Base-by-base conservation (phyloP, 2,329 filamentous ascomycete genomes). In the Chaetomiaceae sp. region DNA sequence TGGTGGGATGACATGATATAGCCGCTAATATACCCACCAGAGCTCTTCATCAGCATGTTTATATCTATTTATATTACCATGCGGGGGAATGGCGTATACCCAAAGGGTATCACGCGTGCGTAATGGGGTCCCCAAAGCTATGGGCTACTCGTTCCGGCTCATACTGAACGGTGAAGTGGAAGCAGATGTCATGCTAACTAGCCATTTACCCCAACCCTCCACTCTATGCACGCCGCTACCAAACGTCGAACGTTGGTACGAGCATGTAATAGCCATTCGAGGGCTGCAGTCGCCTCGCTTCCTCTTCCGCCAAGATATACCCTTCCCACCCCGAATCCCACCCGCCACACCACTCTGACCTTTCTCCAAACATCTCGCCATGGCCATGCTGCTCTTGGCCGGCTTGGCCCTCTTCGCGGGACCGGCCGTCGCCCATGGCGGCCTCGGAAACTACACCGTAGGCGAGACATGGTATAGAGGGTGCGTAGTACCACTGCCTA, bases 401-500 rank as follows among this genome's bases (percentile, higher is more conserved):
- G 41, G 44, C 58, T 60, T 64, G 58, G 61, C 60, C 37, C 23
- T 50, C 3, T 45, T 62, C 3, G 14, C 55, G 43, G 46, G 48
- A 11, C 51, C 47, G 49, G 62, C 46, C 18, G 27, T 53, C 13
- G 67, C 65, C 16, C 70, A 72, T 55, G 71, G 70, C 6, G 71
- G 70, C 5, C 61, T 73, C 8, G 61, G 66, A 30, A 72, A 72
- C 57, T 73, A 72, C 57, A 72, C 70, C 2, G 70, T 73, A 0
- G 70, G 68, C 25, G 67, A 71, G 2, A 68, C 63, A 13, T 72
- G 70, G 71, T 72, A 72, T 46, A 63, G 68, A 62, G 71, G 70
- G 69, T 72, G 53, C 56, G 65, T 53, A 34, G 54, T 16, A 43
- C n/a, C 34, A n/a, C 16, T 4, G 27, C 9, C 25, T 5, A 3